Conservation (phyloP, 2,329 filamentous ascomycete species). For the Penicillium occitanis region DNA sequence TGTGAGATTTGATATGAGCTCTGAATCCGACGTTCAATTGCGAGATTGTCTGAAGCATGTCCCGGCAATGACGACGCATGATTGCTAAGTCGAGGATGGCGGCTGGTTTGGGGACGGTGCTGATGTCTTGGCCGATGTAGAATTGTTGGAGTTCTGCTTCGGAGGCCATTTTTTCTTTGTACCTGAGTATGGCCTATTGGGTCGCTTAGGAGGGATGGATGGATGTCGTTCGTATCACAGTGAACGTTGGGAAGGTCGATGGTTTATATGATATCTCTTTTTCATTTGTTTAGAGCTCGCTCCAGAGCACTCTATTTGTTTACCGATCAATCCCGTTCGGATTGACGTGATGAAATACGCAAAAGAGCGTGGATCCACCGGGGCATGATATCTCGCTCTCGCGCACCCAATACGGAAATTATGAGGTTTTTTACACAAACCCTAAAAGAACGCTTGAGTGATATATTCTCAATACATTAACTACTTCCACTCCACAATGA, state of each 20-base stretch:
- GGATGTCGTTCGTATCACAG: background rate
- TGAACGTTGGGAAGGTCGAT: background rate
- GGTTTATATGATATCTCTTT: background rate
- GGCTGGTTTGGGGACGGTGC: slow-evolving; percentile 64
- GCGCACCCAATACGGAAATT: background rate
- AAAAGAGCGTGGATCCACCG: no score
- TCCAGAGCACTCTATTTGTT: background rate
- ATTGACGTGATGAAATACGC: no score
- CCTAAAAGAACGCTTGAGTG: background rate
- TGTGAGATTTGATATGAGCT: background rate
- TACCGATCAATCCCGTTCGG: background rate
- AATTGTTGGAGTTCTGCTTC: background rate
- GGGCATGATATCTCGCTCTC: background rate
- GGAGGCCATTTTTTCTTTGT: background rate
- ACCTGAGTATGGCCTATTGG: background rate
- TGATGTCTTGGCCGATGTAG: slow-evolving; percentile 48
- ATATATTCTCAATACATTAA: background rate
- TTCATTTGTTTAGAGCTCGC: background rate
- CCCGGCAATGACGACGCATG: slow-evolving; percentile 64
- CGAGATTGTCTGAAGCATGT: slow-evolving; percentile 58
- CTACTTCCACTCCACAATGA: background rate
- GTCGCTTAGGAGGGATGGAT: background rate
- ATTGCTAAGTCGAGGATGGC: slow-evolving; percentile 68
- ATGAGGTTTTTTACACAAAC: background rate
- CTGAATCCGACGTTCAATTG: background rate